Conservation (phyloP, 805 yeast genomes). For the Metschnikowia rubicola region DNA sequence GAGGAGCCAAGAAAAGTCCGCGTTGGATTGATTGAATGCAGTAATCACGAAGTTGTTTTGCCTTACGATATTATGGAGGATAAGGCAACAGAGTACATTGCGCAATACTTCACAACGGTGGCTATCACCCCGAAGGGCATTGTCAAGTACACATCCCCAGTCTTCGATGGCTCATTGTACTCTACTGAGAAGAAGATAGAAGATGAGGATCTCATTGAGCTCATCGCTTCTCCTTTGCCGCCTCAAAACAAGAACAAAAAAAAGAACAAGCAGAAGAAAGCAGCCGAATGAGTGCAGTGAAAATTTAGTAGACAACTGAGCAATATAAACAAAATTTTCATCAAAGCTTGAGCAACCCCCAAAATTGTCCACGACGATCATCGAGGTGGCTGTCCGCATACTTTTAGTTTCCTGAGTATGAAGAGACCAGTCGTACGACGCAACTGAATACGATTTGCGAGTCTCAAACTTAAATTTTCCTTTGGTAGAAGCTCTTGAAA, state of each 20-base stretch:
- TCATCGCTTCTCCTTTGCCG: constrained; percentile 17
- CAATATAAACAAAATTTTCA: too few relatives aligned
- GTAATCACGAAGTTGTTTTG: constrained; percentile 60
- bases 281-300: background rate
- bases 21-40: constrained; percentile 71
- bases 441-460: background rate
- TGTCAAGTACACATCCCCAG: constrained; percentile 58
- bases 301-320: background rate
- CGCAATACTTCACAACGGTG: constrained; percentile 72
- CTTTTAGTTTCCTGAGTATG: too few relatives aligned
- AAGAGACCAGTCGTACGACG: too few relatives aligned
- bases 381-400: too few relatives aligned
- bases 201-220: constrained; percentile 42
- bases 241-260: constrained; percentile 12
- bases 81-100: constrained; percentile 62
- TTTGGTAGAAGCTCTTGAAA: constrained; percentile 44
- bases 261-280: constrained; percentile 5
- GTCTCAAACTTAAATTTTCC: constrained; percentile 26
- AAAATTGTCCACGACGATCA: too few relatives aligned
- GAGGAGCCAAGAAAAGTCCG: constrained; percentile 69
- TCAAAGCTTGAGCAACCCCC: too few relatives aligned
- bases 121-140: constrained; percentile 72
- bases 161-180: constrained; percentile 46
- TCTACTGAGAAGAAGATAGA: constrained; percentile 54
- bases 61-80: constrained; percentile 69